Evolutionary conservation across 148 eudicot species (phyloP).

Genomic region (Spergularia marina): DNA sequence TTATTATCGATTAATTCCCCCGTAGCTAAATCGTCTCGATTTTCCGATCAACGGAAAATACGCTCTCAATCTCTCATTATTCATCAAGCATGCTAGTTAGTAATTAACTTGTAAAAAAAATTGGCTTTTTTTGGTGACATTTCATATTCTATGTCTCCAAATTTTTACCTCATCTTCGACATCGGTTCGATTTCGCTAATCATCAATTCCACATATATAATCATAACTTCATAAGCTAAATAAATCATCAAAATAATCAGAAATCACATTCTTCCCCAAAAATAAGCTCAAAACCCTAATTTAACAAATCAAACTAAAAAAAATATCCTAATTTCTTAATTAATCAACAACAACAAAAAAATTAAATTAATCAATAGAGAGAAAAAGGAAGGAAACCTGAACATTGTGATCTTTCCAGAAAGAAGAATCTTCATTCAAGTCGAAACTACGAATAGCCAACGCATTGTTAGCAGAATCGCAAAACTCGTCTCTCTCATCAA

Average conservation of each 20-base stretch:
- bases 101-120: neutral
- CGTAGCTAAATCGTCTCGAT: neutral
- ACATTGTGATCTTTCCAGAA: constrained; percentile 98
- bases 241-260: neutral
- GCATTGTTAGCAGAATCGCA: constrained; percentile 29
- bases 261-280: neutral
- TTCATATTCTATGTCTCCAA: neutral
- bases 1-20: too few relatives aligned
- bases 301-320: neutral
- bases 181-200: neutral
- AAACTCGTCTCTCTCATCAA: constrained; percentile 36
- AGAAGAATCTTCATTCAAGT: constrained; percentile 71
- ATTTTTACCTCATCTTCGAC: neutral
- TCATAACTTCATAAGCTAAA: neutral
- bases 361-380: neutral
- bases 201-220: neutral
- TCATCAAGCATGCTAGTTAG: too few relatives aligned
- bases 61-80: too few relatives aligned
- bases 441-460: constrained; percentile 48
- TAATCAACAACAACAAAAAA: neutral
- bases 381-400: constrained; percentile 45
- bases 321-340: neutral
- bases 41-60: neutral
- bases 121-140: neutral
- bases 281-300: constrained; percentile 18